Evolutionary conservation across 805 yeast genomes (phyloP), one percentile per base, ranked within the genome.

Genomic region (Saccharomyces mikatae): DNA sequence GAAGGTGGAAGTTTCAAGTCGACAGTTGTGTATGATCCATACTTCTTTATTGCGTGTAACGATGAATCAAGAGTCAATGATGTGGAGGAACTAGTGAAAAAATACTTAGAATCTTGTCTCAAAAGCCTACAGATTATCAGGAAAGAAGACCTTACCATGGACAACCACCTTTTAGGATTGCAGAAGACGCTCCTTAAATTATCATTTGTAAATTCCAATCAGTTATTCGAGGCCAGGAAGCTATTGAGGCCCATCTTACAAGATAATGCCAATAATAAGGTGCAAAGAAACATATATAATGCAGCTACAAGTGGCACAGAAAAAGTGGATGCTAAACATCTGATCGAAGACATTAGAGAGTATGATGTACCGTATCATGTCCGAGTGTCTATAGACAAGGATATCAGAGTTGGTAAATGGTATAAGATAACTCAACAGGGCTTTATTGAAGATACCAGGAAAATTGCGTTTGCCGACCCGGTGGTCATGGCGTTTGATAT

Each of bases 281-380:
- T 81, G 32, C 80, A 85, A 26, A 77, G 83, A 58, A 89, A 87
- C 56, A 79, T 87, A 22, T 89, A 87, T 61, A 49, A 30, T 10
- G 48, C 54, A 17, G 54, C 56, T 21, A 52, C 54, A 3, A 46
- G 53, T 9, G 60, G 60, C 5, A 57, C 51, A 5, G 54, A 53
- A 22, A 48, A 52, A 21, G 24, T 29, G 1, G 86, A 91, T 3
- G 75, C 83, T 2, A 82, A 82, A 36, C 76, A 76, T 48, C 69
- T 66, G 49, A 80, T 94, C 14, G 84, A 83, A 53, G 98, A 92
- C 62, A 80, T 94, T 31, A 77, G 92, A 60, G 99, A 94, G 68
- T 90, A 88, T 61, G 99, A 94, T 67, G 98, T 94, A 3, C 99
- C 99, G 0, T 94, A 88, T 64, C 96, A 91, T 66, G 97, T 91